Evolutionary conservation across 345 rosid genomes (phyloP).

Genomic region (Citrus glauca): DNA sequence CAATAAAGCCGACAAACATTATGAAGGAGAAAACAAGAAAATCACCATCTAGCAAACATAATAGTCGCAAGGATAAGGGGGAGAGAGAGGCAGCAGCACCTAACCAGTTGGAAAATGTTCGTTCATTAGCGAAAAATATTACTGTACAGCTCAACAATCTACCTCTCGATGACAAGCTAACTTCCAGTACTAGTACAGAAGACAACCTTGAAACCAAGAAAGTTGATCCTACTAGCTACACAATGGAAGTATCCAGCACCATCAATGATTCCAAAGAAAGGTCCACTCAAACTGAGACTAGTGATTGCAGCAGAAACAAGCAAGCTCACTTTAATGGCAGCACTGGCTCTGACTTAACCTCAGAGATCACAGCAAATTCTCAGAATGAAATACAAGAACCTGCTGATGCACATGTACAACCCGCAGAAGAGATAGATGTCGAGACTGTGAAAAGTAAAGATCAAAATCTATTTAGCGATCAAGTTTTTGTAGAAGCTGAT

Average conservation of each 20-base stretch:
- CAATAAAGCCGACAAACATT: constrained; percentile 51
- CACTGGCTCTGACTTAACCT: constrained; percentile 19
- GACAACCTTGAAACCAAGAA: constrained; percentile 68
- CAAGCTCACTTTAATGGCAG: constrained; percentile 24
- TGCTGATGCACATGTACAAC: constrained; percentile 25
- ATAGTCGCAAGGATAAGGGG: constrained; percentile 31
- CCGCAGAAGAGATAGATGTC: constrained; percentile 28
- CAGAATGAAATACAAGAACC: constrained; percentile 24
- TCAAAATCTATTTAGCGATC: constrained; percentile 16
- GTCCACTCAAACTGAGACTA: constrained; percentile 45
- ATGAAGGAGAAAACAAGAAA: constrained; percentile 62
- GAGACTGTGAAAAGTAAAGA: constrained; percentile 24
- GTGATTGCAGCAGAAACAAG: constrained; percentile 43
- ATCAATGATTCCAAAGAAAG: constrained; percentile 44
- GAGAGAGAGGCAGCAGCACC: constrained; percentile 32
- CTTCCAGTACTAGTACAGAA: constrained; percentile 54
- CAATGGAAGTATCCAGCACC: constrained; percentile 39
- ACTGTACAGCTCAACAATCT: constrained; percentile 36
- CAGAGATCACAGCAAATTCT: constrained; percentile 17
- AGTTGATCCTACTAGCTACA: constrained; percentile 59
- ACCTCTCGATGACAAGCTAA: constrained; percentile 28
- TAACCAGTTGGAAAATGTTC: constrained; percentile 37
- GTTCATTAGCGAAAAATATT: constrained; percentile 26
- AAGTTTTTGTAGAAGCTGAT: constrained; percentile 30
- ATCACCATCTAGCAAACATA: constrained; percentile 44